Percentiles rank a stretch among this genome's conserved stretches.
Conservation (phyloP, 257 asterid species). For the Haberlea rhodopensis region DNA sequence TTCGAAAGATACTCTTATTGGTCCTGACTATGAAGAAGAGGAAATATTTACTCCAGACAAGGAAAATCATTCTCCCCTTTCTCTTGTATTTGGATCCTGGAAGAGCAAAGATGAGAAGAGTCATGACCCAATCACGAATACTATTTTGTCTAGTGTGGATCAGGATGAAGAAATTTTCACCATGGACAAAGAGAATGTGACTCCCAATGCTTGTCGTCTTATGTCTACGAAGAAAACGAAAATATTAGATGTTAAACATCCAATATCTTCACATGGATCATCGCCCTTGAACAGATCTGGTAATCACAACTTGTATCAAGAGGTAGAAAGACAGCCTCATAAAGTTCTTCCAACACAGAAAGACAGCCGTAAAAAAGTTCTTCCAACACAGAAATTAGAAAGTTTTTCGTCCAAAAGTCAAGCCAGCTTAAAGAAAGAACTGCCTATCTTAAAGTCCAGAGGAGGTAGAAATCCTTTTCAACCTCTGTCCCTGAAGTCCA, state of each 20-base stretch:
- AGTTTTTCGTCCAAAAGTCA: too few relatives aligned
- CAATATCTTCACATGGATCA: constrained; percentile 34
- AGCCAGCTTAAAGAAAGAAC: too few relatives aligned
- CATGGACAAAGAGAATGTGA: constrained; percentile 67
- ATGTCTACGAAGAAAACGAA: constrained; percentile 42
- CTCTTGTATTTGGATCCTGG: constrained; percentile 19
- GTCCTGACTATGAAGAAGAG: constrained; percentile 36
- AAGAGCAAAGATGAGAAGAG: constrained; percentile 21
- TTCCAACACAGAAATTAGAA: too few relatives aligned
- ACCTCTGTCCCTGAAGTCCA: constrained; percentile 36
- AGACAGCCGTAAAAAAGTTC: too few relatives aligned
- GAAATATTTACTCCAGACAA: constrained; percentile 29
- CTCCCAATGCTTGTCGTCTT: constrained; percentile 38
- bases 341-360: constrained; percentile 40
- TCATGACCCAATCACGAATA: not conserved
- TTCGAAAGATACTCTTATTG: constrained; percentile 29
- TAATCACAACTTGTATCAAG: constrained; percentile 26
- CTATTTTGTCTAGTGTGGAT: constrained; percentile 4
- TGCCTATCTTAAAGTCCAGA: constrained; percentile 32
- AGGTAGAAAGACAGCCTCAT: constrained; percentile 24
- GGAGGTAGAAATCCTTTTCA: constrained; percentile 52
- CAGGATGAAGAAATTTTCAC: constrained; percentile 36
- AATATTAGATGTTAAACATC: constrained; percentile 32
- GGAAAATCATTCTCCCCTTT: constrained; percentile 19
- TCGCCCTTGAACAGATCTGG: constrained; percentile 44